Percentiles rank a stretch among this genome's conserved stretches.
These are phyloP conservation scores for Persicaria tinctoria DNA, from an alignment of 148 eudicot genomes.

Conservation along the genomic window DNA sequence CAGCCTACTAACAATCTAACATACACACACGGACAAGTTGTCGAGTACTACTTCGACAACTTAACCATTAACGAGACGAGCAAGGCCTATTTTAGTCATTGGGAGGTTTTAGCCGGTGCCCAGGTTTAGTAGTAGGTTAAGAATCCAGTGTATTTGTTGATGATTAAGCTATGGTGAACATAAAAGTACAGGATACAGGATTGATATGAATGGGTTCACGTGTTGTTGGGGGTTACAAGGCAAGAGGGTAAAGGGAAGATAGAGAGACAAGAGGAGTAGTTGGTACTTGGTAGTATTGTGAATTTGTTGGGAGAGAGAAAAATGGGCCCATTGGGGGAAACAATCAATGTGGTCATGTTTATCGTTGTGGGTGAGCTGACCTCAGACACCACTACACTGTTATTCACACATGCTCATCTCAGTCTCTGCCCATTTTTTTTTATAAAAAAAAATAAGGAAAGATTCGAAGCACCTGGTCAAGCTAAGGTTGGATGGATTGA, in stretches of 20 bases:
- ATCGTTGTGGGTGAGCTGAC: constrained; percentile 10
- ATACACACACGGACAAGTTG: too few species aligned
- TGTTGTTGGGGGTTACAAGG: constrained; percentile 11
- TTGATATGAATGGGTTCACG: constrained; percentile 8
- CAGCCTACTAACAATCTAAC: too few species aligned
- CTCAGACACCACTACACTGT: constrained; percentile 3
- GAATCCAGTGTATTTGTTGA: neutral
- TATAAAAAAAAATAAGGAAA: too few species aligned
- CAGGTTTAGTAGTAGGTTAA: too few species aligned
- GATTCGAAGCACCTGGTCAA: too few species aligned
- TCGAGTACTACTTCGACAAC: too few species aligned
- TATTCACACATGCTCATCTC: neutral
- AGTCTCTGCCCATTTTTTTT: neutral
- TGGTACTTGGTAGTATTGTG: neutral
- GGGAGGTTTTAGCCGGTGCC: neutral
- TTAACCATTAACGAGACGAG: too few species aligned
- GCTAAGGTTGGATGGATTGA: too few species aligned
- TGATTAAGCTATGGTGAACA: neutral
- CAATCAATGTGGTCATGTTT: constrained; percentile 13
- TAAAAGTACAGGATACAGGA: neutral
- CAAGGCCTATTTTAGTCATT: too few species aligned
- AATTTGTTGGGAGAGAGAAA: neutral
- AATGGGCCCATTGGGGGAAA: neutral
- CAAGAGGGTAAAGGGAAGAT: neutral
- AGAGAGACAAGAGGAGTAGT: neutral